Conservation (phyloP, 495 filamentous ascomycete species). For the Gamarada debralockiae region DNA sequence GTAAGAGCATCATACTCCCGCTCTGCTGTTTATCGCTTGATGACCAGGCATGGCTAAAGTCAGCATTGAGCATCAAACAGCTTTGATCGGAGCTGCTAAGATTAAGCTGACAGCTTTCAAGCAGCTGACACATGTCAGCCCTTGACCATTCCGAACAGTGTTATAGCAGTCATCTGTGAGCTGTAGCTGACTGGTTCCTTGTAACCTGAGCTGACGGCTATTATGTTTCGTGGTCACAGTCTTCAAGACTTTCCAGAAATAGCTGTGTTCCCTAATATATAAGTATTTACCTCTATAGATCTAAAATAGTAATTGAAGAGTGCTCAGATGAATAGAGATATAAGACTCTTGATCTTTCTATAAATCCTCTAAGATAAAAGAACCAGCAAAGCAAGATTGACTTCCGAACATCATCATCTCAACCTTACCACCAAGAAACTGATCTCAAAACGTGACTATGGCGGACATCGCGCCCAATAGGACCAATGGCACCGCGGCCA, state of each 20-base stretch:
- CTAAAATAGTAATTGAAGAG: slow-evolving; percentile 3
- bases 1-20: not conserved
- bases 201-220: slow-evolving; percentile 1
- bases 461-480: slow-evolving; percentile 1
- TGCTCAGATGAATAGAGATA: slow-evolving; percentile 2
- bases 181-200: slow-evolving; percentile 13
- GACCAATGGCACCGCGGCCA: not conserved
- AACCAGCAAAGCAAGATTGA: slow-evolving; percentile 3
- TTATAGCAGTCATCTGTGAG: slow-evolving; percentile 18
- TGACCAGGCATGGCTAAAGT: slow-evolving; percentile 16
- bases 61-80: slow-evolving; percentile 14
- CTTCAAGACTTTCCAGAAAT: not conserved
- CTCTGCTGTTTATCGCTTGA: slow-evolving; percentile 20
- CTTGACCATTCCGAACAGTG: slow-evolving; percentile 17
- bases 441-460: slow-evolving; percentile 1
- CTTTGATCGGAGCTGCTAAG: slow-evolving; percentile 12
- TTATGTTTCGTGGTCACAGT: not conserved
- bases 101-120: slow-evolving; percentile 19
- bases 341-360: not conserved
- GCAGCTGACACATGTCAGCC: slow-evolving; percentile 17
- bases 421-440: slow-evolving; percentile 2
- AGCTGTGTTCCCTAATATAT: not conserved
- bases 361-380: not conserved
- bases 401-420: not conserved
- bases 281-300: not conserved